These are phyloP conservation scores for Colletotrichum navitas DNA, from an alignment of 2,329 filamentous ascomycete species.

Conservation along the genomic window DNA sequence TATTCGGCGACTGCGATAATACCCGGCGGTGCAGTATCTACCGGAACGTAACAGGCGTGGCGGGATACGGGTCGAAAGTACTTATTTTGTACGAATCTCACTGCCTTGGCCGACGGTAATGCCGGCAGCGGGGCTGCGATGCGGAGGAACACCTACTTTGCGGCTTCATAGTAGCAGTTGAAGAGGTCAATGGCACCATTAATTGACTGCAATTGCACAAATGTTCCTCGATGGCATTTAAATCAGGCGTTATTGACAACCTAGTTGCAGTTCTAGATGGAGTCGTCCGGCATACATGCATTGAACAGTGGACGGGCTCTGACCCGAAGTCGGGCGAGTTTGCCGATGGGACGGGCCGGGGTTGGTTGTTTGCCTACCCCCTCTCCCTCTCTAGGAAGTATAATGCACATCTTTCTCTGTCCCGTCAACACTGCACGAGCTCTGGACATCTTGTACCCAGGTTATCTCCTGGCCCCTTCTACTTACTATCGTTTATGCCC, in stretches of 20 bases:
- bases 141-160: not conserved
- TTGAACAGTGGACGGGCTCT: not conserved
- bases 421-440: not conserved
- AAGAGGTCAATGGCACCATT: not conserved
- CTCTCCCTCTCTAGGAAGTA: constrained; percentile 4
- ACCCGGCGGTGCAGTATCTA: not conserved
- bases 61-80: not conserved
- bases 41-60: not conserved
- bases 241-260: constrained; percentile 12
- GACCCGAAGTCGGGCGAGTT: constrained; percentile 3
- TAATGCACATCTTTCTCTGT: not conserved
- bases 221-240: too few relatives aligned
- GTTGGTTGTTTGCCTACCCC: constrained; percentile 5
- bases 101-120: not conserved
- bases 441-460: not conserved
- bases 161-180: not conserved
- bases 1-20: constrained; percentile 18
- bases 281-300: not conserved
- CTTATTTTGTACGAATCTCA: not conserved
- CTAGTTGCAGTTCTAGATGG: too few relatives aligned
- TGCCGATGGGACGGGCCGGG: constrained; percentile 14
- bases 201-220: too few relatives aligned
- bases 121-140: constrained; percentile 3
- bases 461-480: fast-evolving
- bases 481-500: not conserved